Conservation (phyloP, 1,139 yeast genomes). For the Geotrichum histeridarum region DNA sequence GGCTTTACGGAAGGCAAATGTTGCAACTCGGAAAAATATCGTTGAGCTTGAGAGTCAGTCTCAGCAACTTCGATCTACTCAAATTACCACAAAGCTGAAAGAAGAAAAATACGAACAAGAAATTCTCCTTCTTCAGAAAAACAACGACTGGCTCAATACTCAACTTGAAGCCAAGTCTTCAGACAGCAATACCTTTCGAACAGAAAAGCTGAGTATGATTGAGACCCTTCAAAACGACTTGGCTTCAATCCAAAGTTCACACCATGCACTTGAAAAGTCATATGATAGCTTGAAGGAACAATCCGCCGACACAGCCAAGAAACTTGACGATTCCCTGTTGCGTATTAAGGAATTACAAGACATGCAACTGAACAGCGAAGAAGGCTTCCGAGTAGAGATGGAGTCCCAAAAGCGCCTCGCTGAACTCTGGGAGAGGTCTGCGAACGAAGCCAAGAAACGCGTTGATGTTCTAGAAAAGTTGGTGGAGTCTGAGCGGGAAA, state of each 20-base stretch:
- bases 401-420: conserved; percentile 58
- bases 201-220: conserved; percentile 34
- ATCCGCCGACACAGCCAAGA: conserved; percentile 38
- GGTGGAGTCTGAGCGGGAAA: conserved; percentile 39
- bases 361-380: conserved; percentile 45
- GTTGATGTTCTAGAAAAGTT: conserved; percentile 44
- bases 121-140: conserved; percentile 37
- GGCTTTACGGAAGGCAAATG: conserved; percentile 46
- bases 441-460: conserved; percentile 30
- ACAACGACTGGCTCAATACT: conserved; percentile 39
- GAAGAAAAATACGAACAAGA: conserved; percentile 41
- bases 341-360: conserved; percentile 48
- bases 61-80: conserved; percentile 37
- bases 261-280: conserved; percentile 35
- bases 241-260: conserved; percentile 36
- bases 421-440: conserved; percentile 53
- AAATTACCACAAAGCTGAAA: conserved; percentile 37
- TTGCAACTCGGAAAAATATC: conserved; percentile 40
- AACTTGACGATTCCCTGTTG: conserved; percentile 40
- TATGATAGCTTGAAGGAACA: conserved; percentile 39
- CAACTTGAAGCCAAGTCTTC: conserved; percentile 37
- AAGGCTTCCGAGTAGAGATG: conserved; percentile 58
- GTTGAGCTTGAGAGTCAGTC: conserved; percentile 41
- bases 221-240: conserved; percentile 36
- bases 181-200: conserved; percentile 36